phyloP scores from a whole-genome alignment of 306 rosid species.

The Pyrus betulifolia region DNA sequence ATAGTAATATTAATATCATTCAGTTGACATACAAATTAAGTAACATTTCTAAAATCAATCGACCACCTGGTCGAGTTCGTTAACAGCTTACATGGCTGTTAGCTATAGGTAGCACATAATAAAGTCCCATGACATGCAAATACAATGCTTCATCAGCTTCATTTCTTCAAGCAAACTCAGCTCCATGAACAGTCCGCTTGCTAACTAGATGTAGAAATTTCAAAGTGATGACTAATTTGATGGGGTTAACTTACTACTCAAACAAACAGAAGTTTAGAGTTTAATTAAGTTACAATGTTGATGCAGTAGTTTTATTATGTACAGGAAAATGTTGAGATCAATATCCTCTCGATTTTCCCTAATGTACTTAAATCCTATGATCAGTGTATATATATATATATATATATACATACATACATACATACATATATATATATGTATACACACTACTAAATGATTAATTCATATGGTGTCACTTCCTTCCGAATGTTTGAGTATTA shows the following conservation, averaged over 20 bases:
- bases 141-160: slow-evolving; percentile 1
- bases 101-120: neutral
- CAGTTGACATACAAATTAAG: slow-evolving; percentile 12
- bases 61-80: slow-evolving; percentile 21
- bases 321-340: slow-evolving; percentile 35
- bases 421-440: too few relatives aligned
- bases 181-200: neutral
- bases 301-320: slow-evolving; percentile 41
- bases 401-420: too few relatives aligned
- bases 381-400: neutral
- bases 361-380: neutral
- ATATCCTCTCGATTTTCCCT: slow-evolving; percentile 6
- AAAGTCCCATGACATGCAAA: neutral
- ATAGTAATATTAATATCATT: slow-evolving; percentile 3
- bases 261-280: slow-evolving; percentile 10
- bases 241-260: slow-evolving; percentile 18
- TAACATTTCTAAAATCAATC: slow-evolving; percentile 19
- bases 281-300: slow-evolving; percentile 28
- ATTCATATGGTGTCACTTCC: slow-evolving; percentile 35
- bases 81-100: slow-evolving; percentile 39
- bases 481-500: slow-evolving; percentile 25
- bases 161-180: neutral
- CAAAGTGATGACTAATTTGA: neutral
- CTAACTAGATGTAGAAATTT: neutral
- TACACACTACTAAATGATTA: neutral